Evolutionary conservation across 1,284 basidiomycete genomes (phyloP), one percentile per base, ranked within the genome.

Genomic region (Coniferiporia weirii): DNA sequence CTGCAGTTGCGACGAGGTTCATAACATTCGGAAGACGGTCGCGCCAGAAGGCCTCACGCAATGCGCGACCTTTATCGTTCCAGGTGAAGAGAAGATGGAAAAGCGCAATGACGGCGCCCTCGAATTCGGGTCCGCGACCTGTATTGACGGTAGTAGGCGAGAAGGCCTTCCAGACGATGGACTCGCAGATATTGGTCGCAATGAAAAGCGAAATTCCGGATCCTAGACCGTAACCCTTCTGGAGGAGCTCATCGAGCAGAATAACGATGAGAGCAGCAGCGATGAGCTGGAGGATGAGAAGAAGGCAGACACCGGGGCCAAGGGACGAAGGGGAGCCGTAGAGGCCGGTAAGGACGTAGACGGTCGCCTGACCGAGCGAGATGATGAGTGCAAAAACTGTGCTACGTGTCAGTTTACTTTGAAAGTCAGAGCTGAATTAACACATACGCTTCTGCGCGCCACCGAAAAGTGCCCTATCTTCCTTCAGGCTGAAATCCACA

Each of bases 141-240:
- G 95, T 98, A 83, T 99, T 99, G 77, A 98, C 77, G 51, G 96
- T 98, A 36, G 95, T 98, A 34, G 96, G 97, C 2, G 93, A 96
- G 78, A 99, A 98, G 1, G 95, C 96, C 74, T 99, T 99, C 96
- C 96, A 99, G 69, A 98, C 86, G 77, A 99, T 99, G 62, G 91
- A 93, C 76, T 99, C 96, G 76, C 97, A 99, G 67, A 98, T 98
- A 82, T 98, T 99, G 76, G 96, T 98, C 4, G 96, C 96, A 67
- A 98, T 98, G 83, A 98, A 99, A 64, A 98, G 89, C 60, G 95
- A 97, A 75, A 99, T 98, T 69, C 96, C 96, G 1, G 94, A 97
- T 59, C 96, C 96, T 61, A 99, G 91, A 73, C 96, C 96, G 75
- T 99, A 98, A 57, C 96, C 96, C 75, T 98, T 99, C 71, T 98